phyloP scores from a whole-genome alignment of 1,284 basidiomycete genomes.

The Somion occarium region DNA sequence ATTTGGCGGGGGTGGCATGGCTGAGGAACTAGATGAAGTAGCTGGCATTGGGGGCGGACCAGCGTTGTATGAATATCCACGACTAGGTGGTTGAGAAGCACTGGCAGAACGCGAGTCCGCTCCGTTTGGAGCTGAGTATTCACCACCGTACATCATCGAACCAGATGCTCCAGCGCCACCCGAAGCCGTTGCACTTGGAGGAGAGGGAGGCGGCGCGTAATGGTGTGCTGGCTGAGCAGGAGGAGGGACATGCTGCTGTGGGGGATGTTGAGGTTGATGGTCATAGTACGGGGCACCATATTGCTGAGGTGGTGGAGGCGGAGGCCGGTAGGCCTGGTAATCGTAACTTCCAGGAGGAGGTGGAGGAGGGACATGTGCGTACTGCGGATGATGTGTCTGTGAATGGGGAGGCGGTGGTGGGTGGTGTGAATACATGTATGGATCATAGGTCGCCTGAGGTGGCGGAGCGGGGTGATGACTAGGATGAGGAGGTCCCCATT shows the following conservation, averaged over 20 bases:
- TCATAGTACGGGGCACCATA: slow-evolving; percentile 11
- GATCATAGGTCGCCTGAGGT: slow-evolving; percentile 11
- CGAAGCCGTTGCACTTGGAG: background rate
- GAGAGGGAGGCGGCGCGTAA: slow-evolving; percentile 4
- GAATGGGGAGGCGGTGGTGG: slow-evolving; percentile 20
- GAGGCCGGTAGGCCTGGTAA: slow-evolving; percentile 15
- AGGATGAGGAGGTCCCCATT: slow-evolving; percentile 13
- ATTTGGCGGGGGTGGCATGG: background rate
- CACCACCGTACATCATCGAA: slow-evolving; percentile 1
- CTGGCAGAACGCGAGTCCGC: background rate
- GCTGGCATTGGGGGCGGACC: background rate
- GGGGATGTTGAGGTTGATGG: slow-evolving; percentile 8
- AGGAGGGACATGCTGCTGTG: slow-evolving; percentile 12
- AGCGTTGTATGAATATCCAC: background rate
- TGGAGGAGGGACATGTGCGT: slow-evolving; percentile 24
- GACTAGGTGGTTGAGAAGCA: background rate
- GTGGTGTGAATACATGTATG: slow-evolving; percentile 13
- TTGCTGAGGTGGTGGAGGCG: slow-evolving; percentile 11
- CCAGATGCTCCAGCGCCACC: background rate
- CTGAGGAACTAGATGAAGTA: background rate
- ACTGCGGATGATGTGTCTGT: slow-evolving; percentile 21
- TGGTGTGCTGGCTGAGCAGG: slow-evolving; percentile 9
- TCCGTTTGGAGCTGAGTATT: background rate
- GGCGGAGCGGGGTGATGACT: slow-evolving; percentile 15
- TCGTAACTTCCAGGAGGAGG: slow-evolving; percentile 19